Percentiles rank a stretch among this genome's conserved stretches.
phyloP scores from a whole-genome alignment of 805 yeast genomes.

The Metschnikowia similis region DNA sequence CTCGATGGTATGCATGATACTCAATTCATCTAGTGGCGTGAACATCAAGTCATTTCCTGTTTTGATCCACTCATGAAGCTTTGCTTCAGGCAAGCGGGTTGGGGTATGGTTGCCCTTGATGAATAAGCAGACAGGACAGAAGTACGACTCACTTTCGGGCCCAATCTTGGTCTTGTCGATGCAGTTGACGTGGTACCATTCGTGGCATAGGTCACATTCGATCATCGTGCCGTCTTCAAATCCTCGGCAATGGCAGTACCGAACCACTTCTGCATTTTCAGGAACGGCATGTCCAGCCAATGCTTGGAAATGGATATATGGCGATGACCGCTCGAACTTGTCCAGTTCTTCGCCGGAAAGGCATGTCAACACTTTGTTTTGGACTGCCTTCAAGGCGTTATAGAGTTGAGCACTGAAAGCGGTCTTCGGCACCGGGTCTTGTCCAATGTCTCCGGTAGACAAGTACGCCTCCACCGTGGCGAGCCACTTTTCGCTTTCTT shows the following conservation, averaged over 20 bases:
- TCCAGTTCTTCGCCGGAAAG: slow-evolving; percentile 26
- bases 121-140: slow-evolving; percentile 15
- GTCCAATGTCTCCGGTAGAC: slow-evolving; percentile 7
- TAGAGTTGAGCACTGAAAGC: slow-evolving; percentile 19
- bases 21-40: slow-evolving; percentile 8
- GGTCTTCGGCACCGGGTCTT: slow-evolving; percentile 8
- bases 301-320: slow-evolving; percentile 15
- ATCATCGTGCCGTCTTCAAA: slow-evolving; percentile 61
- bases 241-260: slow-evolving; percentile 61
- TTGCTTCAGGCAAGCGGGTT: background rate
- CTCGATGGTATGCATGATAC: slow-evolving; percentile 2
- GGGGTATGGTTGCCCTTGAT: background rate
- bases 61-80: slow-evolving; percentile 1
- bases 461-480: slow-evolving; percentile 13
- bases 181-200: slow-evolving; percentile 68
- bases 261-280: slow-evolving; percentile 9
- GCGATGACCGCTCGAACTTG: slow-evolving; percentile 22
- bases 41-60: slow-evolving; percentile 5
- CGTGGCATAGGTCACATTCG: slow-evolving; percentile 65
- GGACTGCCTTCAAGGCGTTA: slow-evolving; percentile 18
- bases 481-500: slow-evolving; percentile 24
- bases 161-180: slow-evolving; percentile 23
- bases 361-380: slow-evolving; percentile 21
- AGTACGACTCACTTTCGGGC: slow-evolving; percentile 14
- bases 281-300: slow-evolving; percentile 2